Base-by-base conservation (phyloP, 768 basidiomycete genomes). In the Boletus sp. region DNA sequence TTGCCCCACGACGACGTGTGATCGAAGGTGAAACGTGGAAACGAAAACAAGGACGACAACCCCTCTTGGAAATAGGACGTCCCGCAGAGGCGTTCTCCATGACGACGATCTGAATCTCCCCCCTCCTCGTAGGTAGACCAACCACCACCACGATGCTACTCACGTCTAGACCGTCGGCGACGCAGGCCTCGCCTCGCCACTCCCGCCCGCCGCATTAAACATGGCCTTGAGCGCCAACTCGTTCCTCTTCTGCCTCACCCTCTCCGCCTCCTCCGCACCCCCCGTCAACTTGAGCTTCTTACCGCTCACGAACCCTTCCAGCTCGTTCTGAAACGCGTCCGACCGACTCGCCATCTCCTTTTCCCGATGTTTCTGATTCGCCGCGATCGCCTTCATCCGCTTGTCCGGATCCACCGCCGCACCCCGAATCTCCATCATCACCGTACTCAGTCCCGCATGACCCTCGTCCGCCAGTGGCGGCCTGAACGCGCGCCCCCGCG, bases 201-300 rank as follows among this genome's bases (percentile, higher is more conserved):
- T 42, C 7, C 17, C 33, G 7, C 36, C 44, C 2, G 68, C 62
- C 32, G 57, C 57, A 35, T 69, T 80, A 68, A 94, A 94, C 92
- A 98, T 96, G 32, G 90, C 90, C 76, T 89, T 94, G 62, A 98
- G 75, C 20, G 92, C 86, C 75, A 84, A 72, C 52, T 94, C 94
- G 67, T 90, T 92, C 72, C 85, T 79, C 69, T 84, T 84, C 78
- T 94, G 89, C 64, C 95, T 78, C 63, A 95, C 80, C 55, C 96
- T 80, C 75, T 99, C 96, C 24, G 77, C 82, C 75, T 96, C 93
- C 71, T 95, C 92, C 24, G 92, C 89, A 14, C 94, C 95, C 29
- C 95, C 96, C 17, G 95, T 99, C 90, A 94, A 89, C 79, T 85
- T 92, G 71, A 99, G 75, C 76, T 89, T 94, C 79, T 90, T 90